Evolutionary conservation across 2,329 filamentous ascomycete species (phyloP).

Genomic region (Aspergillus uvarum): DNA sequence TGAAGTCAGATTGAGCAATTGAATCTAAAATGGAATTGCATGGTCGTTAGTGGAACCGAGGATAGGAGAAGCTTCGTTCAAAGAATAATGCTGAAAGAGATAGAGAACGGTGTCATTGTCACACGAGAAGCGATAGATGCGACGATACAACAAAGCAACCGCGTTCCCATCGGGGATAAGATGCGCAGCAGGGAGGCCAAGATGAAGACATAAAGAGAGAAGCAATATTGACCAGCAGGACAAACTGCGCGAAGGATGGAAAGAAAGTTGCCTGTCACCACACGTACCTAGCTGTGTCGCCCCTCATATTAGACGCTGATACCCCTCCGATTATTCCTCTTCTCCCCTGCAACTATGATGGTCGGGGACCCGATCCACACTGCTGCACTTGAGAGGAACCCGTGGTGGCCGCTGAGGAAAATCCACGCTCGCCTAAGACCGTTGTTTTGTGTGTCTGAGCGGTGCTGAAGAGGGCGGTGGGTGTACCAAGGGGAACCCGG

Average conservation of each 20-base stretch:
- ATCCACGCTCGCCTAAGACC: conserved; percentile 2
- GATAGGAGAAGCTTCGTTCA: conserved; percentile 2
- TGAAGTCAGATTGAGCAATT: conserved; percentile 7
- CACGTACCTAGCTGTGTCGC: conserved; percentile 23
- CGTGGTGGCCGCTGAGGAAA: conserved; percentile 4
- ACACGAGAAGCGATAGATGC: neutral
- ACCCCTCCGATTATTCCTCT: conserved; percentile 9
- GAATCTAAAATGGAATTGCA: conserved; percentile 14
- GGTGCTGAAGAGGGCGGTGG: conserved; percentile 16
- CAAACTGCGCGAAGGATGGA: neutral
- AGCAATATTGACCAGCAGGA: neutral
- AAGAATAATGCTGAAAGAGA: neutral
- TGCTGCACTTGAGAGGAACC: neutral
- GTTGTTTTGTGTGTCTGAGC: conserved; percentile 4
- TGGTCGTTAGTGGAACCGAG: conserved; percentile 17
- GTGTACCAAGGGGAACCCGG: conserved; percentile 7
- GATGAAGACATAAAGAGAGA: neutral
- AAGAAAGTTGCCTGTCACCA: conserved; percentile 4
- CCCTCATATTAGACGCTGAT: conserved; percentile 23
- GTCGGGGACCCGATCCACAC: neutral
- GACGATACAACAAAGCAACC: neutral
- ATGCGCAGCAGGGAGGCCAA: neutral
- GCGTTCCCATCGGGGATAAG: conserved; percentile 2
- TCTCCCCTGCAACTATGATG: conserved; percentile 2
- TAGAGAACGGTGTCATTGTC: neutral